These are phyloP conservation scores for Exophiala sideris DNA, from an alignment of 2,329 filamentous ascomycete species.

Conservation along the genomic window DNA sequence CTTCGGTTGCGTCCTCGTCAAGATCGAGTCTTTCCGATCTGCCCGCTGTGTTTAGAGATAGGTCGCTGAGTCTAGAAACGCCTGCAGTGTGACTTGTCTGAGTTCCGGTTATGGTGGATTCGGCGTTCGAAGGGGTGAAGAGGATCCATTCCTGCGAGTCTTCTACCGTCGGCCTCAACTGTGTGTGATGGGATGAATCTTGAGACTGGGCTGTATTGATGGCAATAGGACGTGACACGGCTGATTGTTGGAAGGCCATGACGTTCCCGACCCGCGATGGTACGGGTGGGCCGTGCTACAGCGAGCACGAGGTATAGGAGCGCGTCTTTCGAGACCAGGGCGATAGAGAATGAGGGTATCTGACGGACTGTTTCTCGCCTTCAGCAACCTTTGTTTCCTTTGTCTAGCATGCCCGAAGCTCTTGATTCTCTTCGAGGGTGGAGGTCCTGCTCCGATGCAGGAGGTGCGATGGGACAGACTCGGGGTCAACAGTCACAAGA, in stretches of 20 bases:
- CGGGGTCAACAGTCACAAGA: constrained; percentile 5
- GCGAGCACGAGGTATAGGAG: constrained; percentile 12
- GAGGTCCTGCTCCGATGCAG: constrained; percentile 18
- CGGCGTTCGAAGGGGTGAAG: constrained; percentile 71
- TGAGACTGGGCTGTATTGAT: constrained; percentile 17
- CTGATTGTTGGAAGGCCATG: constrained; percentile 27
- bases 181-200: constrained; percentile 29
- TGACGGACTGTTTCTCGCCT: constrained; percentile 6
- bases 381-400: constrained; percentile 6
- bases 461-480: constrained; percentile 3
- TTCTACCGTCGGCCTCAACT: constrained; percentile 38
- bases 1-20: constrained; percentile 50
- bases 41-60: constrained; percentile 68
- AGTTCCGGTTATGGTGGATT: constrained; percentile 65
- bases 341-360: not conserved
- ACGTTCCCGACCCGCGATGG: constrained; percentile 16
- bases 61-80: constrained; percentile 73
- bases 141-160: constrained; percentile 94
- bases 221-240: constrained; percentile 20
- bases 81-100: constrained; percentile 64
- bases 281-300: constrained; percentile 16
- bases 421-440: constrained; percentile 2
- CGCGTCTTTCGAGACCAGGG: not conserved
- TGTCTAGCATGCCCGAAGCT: not conserved
- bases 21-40: constrained; percentile 46